phyloP scores from a whole-genome alignment of 768 basidiomycete species.

The Calocybe indica region DNA sequence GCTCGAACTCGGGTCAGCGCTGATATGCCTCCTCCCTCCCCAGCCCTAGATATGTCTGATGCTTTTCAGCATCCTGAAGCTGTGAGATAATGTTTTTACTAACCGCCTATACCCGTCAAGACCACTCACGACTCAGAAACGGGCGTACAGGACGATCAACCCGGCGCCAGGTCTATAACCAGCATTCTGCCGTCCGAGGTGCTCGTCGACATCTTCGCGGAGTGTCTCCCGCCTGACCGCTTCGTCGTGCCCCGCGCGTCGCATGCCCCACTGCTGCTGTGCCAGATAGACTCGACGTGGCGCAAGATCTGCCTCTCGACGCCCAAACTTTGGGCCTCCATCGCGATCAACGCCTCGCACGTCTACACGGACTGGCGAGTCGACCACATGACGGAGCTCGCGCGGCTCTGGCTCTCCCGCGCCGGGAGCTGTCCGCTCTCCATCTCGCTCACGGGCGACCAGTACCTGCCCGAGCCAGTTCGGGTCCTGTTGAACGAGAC shows the following conservation, averaged over 20 bases:
- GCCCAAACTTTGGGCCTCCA: slow-evolving; percentile 24
- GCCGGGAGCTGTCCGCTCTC: slow-evolving; percentile 1
- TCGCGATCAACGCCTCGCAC: slow-evolving; percentile 9
- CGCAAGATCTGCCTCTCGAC: slow-evolving; percentile 18
- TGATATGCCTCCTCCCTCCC: too few species aligned
- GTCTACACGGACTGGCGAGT: too few species aligned
- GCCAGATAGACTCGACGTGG: slow-evolving; percentile 26
- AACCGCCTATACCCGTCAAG: too few species aligned
- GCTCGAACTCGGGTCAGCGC: too few species aligned
- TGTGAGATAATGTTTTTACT: too few species aligned
- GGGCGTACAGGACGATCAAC: background rate
- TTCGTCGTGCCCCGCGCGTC: slow-evolving; percentile 9
- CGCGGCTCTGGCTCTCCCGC: slow-evolving; percentile 2
- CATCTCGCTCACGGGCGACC: background rate
- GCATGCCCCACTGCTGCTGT: slow-evolving; percentile 23
- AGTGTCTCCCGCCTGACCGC: background rate
- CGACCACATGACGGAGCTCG: slow-evolving; percentile 13
- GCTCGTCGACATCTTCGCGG: background rate
- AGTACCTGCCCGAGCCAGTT: background rate
- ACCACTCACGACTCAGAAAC: background rate
- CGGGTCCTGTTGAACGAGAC: background rate
- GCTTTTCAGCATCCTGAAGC: too few species aligned
- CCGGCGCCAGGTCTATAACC: background rate
- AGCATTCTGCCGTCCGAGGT: background rate
- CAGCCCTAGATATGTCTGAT: too few species aligned